Base-by-base conservation (phyloP, 2,329 filamentous ascomycete species). In the Ophiostoma australiae region DNA sequence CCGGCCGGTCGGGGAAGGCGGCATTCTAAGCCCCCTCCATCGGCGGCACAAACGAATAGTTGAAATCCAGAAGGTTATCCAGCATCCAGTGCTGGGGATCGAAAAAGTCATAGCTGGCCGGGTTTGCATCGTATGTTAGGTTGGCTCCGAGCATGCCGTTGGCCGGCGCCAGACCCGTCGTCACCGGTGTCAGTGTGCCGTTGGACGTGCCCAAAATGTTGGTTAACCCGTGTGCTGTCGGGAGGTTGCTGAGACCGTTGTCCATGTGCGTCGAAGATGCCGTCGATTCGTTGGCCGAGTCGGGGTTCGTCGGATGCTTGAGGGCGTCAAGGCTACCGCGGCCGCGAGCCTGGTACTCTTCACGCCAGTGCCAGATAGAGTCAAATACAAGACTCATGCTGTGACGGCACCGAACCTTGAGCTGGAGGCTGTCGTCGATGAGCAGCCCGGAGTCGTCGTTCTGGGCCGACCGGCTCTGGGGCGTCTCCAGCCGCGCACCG, bases 71-170 rank as follows among this genome's bases (percentile, higher is more conserved):
- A 44, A 94, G 84, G 17, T 92, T 92, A 78, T 97, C 94, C 72
- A 97, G 83, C 84, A 97, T 93, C 94, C 94, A 97, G 79, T 94
- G 92, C 76, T 97, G 85, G 0, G 94, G 92, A 80, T 97, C 93
- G 77, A 97, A 97, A 73, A 96, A 92, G 78, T 97, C 92, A 79
- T 93, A 93, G 76, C 87, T 72, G 33, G 72, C 35, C 8, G 72
- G 65, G 33, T 72, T 86, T 70, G 91, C 86, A 74, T 86, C 85
- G 73, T 91, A 90, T 75, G 85, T 84, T 73, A 87, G 79, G 39
- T 82, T 81, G 35, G 80, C 79, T 69, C 87, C 81, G 77, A 87
- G 82, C 69, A 73, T 71, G 76, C 80, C 81, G 74, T 81, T 83
- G 27, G 82, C 78, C 35, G 79, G 80, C 15, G 80, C 81, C 35